Conservation (phyloP, 1,284 basidiomycete species). For the Coniferiporia weirii region DNA sequence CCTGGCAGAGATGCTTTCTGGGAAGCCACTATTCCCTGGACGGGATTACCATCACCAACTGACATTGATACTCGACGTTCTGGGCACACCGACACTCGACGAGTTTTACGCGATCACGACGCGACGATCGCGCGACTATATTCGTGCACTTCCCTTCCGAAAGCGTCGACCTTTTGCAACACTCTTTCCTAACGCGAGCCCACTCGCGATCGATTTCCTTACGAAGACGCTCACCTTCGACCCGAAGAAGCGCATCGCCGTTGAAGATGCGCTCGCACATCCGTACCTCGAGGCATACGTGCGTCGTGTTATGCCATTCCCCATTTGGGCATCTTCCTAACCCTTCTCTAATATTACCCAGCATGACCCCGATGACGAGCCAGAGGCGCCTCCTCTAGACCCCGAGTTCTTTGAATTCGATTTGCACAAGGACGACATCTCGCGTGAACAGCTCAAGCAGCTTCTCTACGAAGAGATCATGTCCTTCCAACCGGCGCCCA, state of each 20-base stretch:
- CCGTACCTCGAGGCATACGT: slow-evolving; percentile 91
- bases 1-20: slow-evolving; percentile 93
- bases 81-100: slow-evolving; percentile 89
- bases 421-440: slow-evolving; percentile 89
- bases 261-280: slow-evolving; percentile 87
- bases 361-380: slow-evolving; percentile 93
- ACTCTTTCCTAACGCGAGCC: slow-evolving; percentile 84
- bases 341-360: slow-evolving; percentile 24
- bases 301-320: slow-evolving; percentile 27
- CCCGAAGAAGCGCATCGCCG: slow-evolving; percentile 88
- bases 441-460: slow-evolving; percentile 74
- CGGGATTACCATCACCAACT: slow-evolving; percentile 96
- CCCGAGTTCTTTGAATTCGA: slow-evolving; percentile 95
- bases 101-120: slow-evolving; percentile 91
- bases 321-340: neutral
- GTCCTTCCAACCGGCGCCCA: slow-evolving; percentile 67
- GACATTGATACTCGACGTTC: slow-evolving; percentile 83
- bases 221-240: slow-evolving; percentile 90
- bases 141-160: slow-evolving; percentile 83
- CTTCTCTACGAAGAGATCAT: slow-evolving; percentile 70
- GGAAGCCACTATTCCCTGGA: slow-evolving; percentile 93
- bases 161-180: slow-evolving; percentile 74
- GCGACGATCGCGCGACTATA: slow-evolving; percentile 82
- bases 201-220: slow-evolving; percentile 86
- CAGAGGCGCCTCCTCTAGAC: slow-evolving; percentile 83